phyloP scores from a whole-genome alignment of 495 filamentous ascomycete genomes.

The Staphylotrichum longicolle region DNA sequence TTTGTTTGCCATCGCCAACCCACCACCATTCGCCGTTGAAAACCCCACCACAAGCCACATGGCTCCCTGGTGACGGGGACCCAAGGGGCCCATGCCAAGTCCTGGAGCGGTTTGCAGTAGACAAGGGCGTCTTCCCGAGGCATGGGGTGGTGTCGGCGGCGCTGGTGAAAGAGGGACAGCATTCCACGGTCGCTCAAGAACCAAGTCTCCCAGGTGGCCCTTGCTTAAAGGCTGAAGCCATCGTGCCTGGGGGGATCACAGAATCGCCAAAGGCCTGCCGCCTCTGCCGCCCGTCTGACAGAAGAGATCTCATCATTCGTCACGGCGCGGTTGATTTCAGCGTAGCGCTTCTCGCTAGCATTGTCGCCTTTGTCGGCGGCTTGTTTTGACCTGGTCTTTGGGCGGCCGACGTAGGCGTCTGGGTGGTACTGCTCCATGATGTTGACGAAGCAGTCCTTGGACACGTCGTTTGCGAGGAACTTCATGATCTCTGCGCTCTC shows the following conservation, averaged over 20 bases:
- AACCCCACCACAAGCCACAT: conserved; percentile 9
- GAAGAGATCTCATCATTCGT: conserved; percentile 58
- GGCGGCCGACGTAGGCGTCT: conserved; percentile 71
- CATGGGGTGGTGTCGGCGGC: conserved; percentile 4
- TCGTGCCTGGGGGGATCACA: conserved; percentile 66
- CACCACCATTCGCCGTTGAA: not conserved
- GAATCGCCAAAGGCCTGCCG: conserved; percentile 72
- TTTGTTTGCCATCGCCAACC: conserved; percentile 13
- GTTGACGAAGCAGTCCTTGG: conserved; percentile 65
- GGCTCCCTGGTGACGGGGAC: not conserved
- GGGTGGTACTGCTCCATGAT: conserved; percentile 80
- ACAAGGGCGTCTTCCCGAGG: not conserved
- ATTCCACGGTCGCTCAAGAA: conserved; percentile 10
- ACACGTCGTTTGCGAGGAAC: conserved; percentile 66
- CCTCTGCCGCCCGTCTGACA: conserved; percentile 61
- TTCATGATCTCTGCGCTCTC: conserved; percentile 66
- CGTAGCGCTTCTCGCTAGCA: conserved; percentile 58
- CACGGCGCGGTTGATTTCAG: conserved; percentile 71
- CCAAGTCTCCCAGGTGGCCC: not conserved
- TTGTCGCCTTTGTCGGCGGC: conserved; percentile 15
- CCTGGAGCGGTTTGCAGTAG: not conserved
- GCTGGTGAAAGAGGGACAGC: not conserved
- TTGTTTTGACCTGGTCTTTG: conserved; percentile 35
- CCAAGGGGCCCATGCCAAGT: not conserved
- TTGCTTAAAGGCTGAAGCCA: conserved; percentile 63